These are phyloP conservation scores for Saturnispora mendoncae DNA, from an alignment of 805 yeast genomes.

Conservation along the genomic window DNA sequence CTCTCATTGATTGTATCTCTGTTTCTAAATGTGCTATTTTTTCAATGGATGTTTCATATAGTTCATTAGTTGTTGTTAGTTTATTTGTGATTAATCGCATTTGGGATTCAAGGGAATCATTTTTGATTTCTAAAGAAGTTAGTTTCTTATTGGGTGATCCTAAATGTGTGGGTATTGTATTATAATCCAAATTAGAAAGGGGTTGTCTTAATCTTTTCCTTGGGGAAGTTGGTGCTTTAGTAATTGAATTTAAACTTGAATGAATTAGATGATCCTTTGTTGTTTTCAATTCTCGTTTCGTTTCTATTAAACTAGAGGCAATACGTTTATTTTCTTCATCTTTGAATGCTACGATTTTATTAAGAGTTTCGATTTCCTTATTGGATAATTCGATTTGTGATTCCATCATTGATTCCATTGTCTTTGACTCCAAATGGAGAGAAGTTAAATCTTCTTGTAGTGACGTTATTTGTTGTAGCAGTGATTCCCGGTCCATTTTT, in stretches of 20 bases:
- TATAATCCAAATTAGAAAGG: neutral
- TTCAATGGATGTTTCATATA: constrained; percentile 18
- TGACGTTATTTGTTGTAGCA: neutral
- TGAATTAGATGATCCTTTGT: constrained; percentile 6
- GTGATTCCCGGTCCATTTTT: neutral
- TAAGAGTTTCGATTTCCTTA: constrained; percentile 3
- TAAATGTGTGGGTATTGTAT: no score
- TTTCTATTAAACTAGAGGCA: constrained; percentile 5
- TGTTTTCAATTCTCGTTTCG: constrained; percentile 9
- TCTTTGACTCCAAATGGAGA: constrained; percentile 19
- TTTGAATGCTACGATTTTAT: constrained; percentile 1
- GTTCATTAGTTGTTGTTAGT: constrained; percentile 11
- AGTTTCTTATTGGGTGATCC: constrained; percentile 11
- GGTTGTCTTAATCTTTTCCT: constrained; percentile 10
- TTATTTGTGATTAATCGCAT: constrained; percentile 15
- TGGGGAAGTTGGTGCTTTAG: neutral
- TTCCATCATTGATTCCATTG: constrained; percentile 22
- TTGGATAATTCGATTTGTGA: constrained; percentile 15
- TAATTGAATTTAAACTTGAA: neutral
- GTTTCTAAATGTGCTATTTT: constrained; percentile 20
- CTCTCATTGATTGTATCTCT: constrained; percentile 9
- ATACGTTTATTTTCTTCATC: constrained; percentile 3
- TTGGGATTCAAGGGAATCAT: constrained; percentile 20
- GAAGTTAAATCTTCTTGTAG: constrained; percentile 15
- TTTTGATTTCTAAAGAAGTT: constrained; percentile 19